phyloP scores from a whole-genome alignment of 176 grass and related monocot species.

The Hordeum vulgare region MorexV3_pseudomolecules_assembly NC_058521.1:497948880-497949379 shows the following conservation, averaged over 20 bases:
- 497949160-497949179: neutral
- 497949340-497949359: neutral
- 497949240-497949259: neutral
- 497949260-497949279: neutral
- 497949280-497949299: neutral
- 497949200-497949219: neutral
- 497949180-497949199: neutral
- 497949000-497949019: conserved; percentile 31
- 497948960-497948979: conserved; percentile 3
- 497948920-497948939: neutral
- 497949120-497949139: neutral
- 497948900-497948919: conserved; percentile 19
- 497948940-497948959: conserved; percentile 12
- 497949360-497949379: conserved; percentile 23
- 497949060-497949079: conserved; percentile 15
- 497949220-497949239: neutral
- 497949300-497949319: conserved; percentile 25
- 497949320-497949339: conserved; percentile 18
- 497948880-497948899: conserved; percentile 66
- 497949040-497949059: conserved; percentile 7
- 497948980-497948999: neutral
- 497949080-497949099: neutral
- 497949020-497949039: neutral
- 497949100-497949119: neutral
- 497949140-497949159: neutral